phyloP scores from a whole-genome alignment of 495 filamentous ascomycete genomes.

The Glutinoglossum americanum region DNA sequence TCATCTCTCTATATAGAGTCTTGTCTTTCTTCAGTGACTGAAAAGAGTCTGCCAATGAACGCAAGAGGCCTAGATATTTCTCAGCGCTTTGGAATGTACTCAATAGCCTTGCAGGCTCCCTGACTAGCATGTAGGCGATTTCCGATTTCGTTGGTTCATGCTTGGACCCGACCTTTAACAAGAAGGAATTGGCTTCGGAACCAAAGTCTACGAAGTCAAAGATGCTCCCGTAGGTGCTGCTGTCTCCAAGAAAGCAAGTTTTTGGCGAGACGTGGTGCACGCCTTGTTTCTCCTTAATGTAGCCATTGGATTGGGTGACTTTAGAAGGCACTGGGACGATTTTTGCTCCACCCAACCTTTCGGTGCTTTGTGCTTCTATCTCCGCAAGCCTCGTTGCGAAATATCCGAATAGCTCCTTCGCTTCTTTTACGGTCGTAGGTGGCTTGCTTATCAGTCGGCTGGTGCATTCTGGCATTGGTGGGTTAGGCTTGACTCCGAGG shows the following conservation, averaged over 20 bases:
- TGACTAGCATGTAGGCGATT: conserved; percentile 54
- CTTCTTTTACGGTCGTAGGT: conserved; percentile 38
- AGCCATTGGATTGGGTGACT: conserved; percentile 10
- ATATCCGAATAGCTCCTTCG: conserved; percentile 55
- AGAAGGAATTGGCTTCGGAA: conserved; percentile 62
- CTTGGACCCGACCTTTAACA: conserved; percentile 72
- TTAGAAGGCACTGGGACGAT: conserved; percentile 47
- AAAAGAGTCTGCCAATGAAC: conserved; percentile 50
- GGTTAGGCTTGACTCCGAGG: conserved; percentile 65
- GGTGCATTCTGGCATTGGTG: conserved; percentile 52
- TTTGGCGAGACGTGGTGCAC: conserved; percentile 35
- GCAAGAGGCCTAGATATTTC: conserved; percentile 65
- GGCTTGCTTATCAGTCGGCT: conserved; percentile 45
- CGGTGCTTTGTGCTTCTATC: conserved; percentile 35
- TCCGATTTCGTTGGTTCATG: conserved; percentile 71
- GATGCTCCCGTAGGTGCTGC: conserved; percentile 57
- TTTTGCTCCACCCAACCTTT: conserved; percentile 33
- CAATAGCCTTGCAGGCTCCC: conserved; percentile 58
- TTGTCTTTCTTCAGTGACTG: conserved; percentile 53
- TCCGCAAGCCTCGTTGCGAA: conserved; percentile 56
- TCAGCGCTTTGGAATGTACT: conserved; percentile 57
- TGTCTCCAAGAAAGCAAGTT: conserved; percentile 56
- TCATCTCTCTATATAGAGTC: conserved; percentile 53
- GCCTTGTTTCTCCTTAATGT: conserved; percentile 9
- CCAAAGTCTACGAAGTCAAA: conserved; percentile 96